Evolutionary conservation across 2,329 filamentous ascomycete species (phyloP).

Genomic region (Aspergillus quadricinctus): DNA sequence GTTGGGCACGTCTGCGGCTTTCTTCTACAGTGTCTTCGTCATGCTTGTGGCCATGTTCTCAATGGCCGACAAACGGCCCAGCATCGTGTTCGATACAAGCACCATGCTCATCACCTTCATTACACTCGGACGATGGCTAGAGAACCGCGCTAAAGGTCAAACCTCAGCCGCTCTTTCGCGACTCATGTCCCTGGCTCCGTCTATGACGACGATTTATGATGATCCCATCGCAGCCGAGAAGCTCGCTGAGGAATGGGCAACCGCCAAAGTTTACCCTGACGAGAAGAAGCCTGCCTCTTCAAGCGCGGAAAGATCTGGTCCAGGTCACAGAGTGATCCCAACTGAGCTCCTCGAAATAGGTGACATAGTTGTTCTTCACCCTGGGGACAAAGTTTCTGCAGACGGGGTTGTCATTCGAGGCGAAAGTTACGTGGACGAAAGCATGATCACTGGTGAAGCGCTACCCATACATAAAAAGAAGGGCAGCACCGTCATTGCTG

Average conservation of each 20-base stretch:
- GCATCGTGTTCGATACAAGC: slow-evolving; percentile 93
- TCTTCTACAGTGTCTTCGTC: slow-evolving; percentile 86
- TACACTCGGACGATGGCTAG: slow-evolving; percentile 81
- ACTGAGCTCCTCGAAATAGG: slow-evolving; percentile 93
- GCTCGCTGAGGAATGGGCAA: slow-evolving; percentile 72
- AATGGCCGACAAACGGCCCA: slow-evolving; percentile 73
- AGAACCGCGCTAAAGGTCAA: slow-evolving; percentile 93
- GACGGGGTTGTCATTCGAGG: slow-evolving; percentile 84
- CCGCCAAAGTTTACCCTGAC: slow-evolving; percentile 4
- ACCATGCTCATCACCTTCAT: slow-evolving; percentile 98
- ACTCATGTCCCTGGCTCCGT: slow-evolving; percentile 92
- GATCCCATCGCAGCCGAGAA: slow-evolving; percentile 94
- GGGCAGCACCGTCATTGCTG: slow-evolving; percentile 76
- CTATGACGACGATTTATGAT: slow-evolving; percentile 93
- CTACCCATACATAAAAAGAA: slow-evolving; percentile 90
- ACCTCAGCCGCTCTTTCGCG: slow-evolving; percentile 90
- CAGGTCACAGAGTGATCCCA: slow-evolving; percentile 76
- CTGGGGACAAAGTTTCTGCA: slow-evolving; percentile 93
- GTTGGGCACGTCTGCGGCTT: slow-evolving; percentile 87
- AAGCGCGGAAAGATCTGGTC: slow-evolving; percentile 40
- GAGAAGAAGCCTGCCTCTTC: slow-evolving; percentile 10
- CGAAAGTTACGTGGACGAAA: slow-evolving; percentile 92
- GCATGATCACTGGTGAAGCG: slow-evolving; percentile 97
- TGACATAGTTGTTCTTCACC: slow-evolving; percentile 86
- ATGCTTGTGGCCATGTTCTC: slow-evolving; percentile 77